Conservation (phyloP, 164 flowering plant genomes). For the Sedum album region DNA sequence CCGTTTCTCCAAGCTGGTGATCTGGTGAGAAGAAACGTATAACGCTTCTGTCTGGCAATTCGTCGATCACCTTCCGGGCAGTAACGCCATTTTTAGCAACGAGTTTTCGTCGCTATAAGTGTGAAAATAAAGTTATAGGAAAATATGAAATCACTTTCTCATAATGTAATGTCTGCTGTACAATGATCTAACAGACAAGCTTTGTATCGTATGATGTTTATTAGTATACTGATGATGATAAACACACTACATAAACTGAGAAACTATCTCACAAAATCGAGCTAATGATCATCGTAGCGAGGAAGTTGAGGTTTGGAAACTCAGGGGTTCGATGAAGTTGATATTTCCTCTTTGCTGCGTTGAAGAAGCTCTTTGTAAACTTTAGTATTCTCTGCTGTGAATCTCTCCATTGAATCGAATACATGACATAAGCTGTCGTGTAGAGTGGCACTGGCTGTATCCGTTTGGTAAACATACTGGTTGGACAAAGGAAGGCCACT, state of each 20-base stretch:
- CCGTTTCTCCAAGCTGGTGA: background rate
- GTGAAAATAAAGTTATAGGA: no score
- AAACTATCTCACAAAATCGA: background rate
- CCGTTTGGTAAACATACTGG: slow-evolving; percentile 41
- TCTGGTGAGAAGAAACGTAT: background rate
- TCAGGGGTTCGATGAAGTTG: slow-evolving; percentile 26
- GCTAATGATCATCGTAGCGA: background rate
- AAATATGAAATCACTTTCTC: no score
- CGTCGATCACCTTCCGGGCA: background rate
- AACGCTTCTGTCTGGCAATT: background rate
- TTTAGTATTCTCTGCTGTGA: slow-evolving; percentile 39
- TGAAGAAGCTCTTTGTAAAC: slow-evolving; percentile 63
- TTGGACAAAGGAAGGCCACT: slow-evolving; percentile 26
- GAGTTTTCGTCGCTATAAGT: background rate
- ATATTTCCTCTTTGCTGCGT: slow-evolving; percentile 51
- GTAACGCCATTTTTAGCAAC: background rate
- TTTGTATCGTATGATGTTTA: background rate
- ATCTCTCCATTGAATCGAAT: slow-evolving; percentile 82
- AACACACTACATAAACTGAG: slow-evolving; percentile 1
- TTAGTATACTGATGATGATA: background rate
- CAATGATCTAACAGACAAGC: slow-evolving; percentile 1
- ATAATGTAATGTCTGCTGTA: background rate
- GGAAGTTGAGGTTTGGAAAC: slow-evolving; percentile 10
- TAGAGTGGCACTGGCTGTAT: slow-evolving; percentile 33
- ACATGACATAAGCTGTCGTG: slow-evolving; percentile 52